Percentiles rank a stretch among this genome's conserved stretches.
phyloP scores from a whole-genome alignment of 208 protist species.

The Leptomonas pyrrhocoris region DNA sequence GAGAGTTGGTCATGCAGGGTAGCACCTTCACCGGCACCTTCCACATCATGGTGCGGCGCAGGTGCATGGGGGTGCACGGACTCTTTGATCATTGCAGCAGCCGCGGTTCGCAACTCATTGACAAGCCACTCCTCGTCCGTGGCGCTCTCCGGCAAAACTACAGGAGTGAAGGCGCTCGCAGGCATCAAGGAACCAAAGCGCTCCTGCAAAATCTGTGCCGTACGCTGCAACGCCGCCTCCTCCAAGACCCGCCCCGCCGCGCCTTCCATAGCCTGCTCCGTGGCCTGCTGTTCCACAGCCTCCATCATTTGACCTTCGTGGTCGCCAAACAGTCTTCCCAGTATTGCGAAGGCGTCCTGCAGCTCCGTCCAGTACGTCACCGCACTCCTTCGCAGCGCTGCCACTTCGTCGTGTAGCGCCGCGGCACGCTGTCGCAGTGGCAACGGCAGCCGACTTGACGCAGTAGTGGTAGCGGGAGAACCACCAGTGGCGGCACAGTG shows the following conservation, averaged over 20 bases:
- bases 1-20: background rate
- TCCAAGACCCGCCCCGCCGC: conserved; percentile 19
- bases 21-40: background rate
- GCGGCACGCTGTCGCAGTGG: background rate
- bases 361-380: conserved; percentile 17
- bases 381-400: conserved; percentile 1
- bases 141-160: conserved; percentile 15
- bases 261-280: background rate
- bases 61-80: background rate
- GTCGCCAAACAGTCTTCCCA: conserved; percentile 7
- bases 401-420: background rate
- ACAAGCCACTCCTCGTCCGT: conserved; percentile 36
- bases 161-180: background rate
- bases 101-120: conserved; percentile 13
- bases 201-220: conserved; percentile 16
- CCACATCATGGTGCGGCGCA: background rate
- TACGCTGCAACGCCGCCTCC: conserved; percentile 26
- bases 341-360: conserved; percentile 15
- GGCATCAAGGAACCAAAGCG: conserved; percentile 12
- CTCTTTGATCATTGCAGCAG: conserved; percentile 21
- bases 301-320: background rate
- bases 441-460: background rate
- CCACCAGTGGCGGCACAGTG: background rate
- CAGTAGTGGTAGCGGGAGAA: background rate
- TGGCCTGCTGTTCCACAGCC: conserved; percentile 1